phyloP scores from a whole-genome alignment of 2,329 filamentous ascomycete species.

The Claviceps sp. region DNA sequence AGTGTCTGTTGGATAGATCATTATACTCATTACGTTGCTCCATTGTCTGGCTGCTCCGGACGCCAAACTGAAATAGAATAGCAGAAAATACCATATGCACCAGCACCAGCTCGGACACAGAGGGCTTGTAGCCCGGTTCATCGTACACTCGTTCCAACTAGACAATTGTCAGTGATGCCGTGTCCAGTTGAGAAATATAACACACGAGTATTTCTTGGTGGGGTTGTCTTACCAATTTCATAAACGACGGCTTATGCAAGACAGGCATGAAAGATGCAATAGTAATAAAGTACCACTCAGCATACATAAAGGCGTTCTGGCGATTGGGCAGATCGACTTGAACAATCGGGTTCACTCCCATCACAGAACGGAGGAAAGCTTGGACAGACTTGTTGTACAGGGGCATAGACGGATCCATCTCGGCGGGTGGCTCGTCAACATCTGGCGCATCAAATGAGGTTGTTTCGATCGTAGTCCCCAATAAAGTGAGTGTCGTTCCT shows the following conservation, averaged over 20 bases:
- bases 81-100: slow-evolving; percentile 70
- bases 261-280: slow-evolving; percentile 61
- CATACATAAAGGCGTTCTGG: slow-evolving; percentile 52
- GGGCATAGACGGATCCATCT: slow-evolving; percentile 25
- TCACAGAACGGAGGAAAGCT: slow-evolving; percentile 52
- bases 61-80: slow-evolving; percentile 65
- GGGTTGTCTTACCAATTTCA: slow-evolving; percentile 43
- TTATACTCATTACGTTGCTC: slow-evolving; percentile 42
- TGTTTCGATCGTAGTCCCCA: slow-evolving; percentile 69
- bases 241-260: slow-evolving; percentile 63
- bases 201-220: neutral
- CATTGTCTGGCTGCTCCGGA: slow-evolving; percentile 47
- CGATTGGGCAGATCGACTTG: slow-evolving; percentile 48
- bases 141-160: slow-evolving; percentile 56
- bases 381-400: slow-evolving; percentile 60
- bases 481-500: slow-evolving; percentile 62
- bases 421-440: slow-evolving; percentile 40
- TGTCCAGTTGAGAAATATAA: neutral
- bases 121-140: slow-evolving; percentile 48
- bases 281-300: slow-evolving; percentile 62
- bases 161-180: neutral
- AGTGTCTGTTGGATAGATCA: slow-evolving; percentile 60
- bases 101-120: slow-evolving; percentile 51
- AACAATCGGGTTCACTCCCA: slow-evolving; percentile 45
- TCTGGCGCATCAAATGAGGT: slow-evolving; percentile 57